These are phyloP conservation scores for Teratosphaeria nubilosa DNA, from an alignment of 2,329 filamentous ascomycete species.

Conservation along the genomic window DNA sequence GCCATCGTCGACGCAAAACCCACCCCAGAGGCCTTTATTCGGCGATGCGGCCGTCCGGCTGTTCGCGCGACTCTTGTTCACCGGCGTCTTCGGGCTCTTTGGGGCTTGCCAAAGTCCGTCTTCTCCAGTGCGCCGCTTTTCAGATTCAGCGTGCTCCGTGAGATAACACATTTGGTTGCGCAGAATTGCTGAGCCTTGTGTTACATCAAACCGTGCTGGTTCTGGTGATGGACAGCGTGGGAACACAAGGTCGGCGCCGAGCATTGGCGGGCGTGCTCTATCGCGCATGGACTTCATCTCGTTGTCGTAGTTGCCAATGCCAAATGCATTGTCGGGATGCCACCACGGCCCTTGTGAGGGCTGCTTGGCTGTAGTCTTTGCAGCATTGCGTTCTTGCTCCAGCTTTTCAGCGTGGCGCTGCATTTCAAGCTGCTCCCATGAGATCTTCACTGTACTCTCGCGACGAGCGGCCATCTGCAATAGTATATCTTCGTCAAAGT, in stretches of 20 bases:
- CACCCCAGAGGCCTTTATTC: constrained; percentile 61
- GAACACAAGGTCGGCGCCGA: constrained; percentile 71
- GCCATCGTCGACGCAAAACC: constrained; percentile 48
- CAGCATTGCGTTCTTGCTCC: constrained; percentile 40
- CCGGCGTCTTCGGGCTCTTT: constrained; percentile 5
- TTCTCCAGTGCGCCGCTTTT: constrained; percentile 34
- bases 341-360: constrained; percentile 27
- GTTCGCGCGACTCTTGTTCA: constrained; percentile 1
- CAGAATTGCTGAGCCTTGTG: constrained; percentile 48
- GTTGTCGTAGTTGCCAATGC: constrained; percentile 25
- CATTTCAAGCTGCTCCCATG: constrained; percentile 74
- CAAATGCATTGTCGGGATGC: constrained; percentile 24
- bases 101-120: constrained; percentile 47
- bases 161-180: constrained; percentile 40
- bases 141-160: constrained; percentile 39
- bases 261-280: constrained; percentile 67
- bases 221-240: constrained; percentile 75
- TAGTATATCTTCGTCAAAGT: constrained; percentile 30
- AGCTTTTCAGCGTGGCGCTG: constrained; percentile 62
- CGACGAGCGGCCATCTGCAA: constrained; percentile 31
- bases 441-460: constrained; percentile 52
- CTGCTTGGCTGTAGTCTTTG: constrained; percentile 25
- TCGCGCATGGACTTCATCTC: constrained; percentile 48
- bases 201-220: constrained; percentile 71
- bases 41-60: neutral